Evolutionary conservation across 805 yeast species (phyloP), one percentile per base, ranked within the genome.

Genomic region (Saturnispora bothae): DNA sequence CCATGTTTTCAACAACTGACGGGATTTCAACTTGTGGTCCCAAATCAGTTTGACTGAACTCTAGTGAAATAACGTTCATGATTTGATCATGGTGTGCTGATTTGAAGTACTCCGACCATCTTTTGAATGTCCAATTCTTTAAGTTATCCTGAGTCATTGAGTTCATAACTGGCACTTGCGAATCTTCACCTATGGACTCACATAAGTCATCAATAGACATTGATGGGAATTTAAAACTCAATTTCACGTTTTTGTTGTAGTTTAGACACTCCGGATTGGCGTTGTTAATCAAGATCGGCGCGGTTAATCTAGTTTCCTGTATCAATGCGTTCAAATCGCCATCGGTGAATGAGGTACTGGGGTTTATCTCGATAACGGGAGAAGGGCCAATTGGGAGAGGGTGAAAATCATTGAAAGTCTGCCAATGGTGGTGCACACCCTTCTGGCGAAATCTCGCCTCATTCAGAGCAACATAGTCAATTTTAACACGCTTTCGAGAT

Each of bases 161-260:
- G 54, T 86, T 95, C 89, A 86, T 83, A 2, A 86, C 95, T 39
- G 83, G 94, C 1, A 86, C 69, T 1, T 68, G 69, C 4, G 61
- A 59, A 28, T 76, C 80, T 4, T 59, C 69, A 0, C 95, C 95
- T 20, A 84, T 68, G 10, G 65, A 51, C 4, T 68, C 67, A 0
- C 79, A 63, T 0, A 83, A 67, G 42, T 72, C 62, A 31, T 69
- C 65, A 5, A 83, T 76, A 6, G 74, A 67, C 28, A 83, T 61
- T 5, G 51, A 49, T 0, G 94, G 94, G n/a, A 60, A 56, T 15
- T 49, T 41, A 38, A 58, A 53, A 9, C 33, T 27, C 7, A 49
- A 18, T 12, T 40, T 28, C 3, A 46, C 40, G n/a, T 41, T 33
- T 2, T 31, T 4, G 33, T 45, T 41, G 19, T 48, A 47, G 9